A percentile compares a stretch with the other conserved stretches of the same genome.
These are phyloP conservation scores for Pseudogymnoascus sp. DNA, from an alignment of 2,329 filamentous ascomycete species.

Conservation along the genomic window DNA sequence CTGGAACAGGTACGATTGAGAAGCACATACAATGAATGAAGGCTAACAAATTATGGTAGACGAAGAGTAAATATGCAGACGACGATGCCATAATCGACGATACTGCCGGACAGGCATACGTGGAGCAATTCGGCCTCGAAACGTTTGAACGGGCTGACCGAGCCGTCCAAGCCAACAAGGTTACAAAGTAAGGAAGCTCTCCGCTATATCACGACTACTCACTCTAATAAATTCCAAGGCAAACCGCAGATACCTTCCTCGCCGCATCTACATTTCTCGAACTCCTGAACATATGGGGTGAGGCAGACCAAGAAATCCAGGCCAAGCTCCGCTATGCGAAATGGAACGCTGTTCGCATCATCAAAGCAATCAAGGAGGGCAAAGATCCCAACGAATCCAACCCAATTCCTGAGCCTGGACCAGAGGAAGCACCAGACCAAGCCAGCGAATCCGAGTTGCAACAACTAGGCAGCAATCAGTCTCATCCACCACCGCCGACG, in stretches of 20 bases:
- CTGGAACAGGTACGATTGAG: constrained; percentile 59
- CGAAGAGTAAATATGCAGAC: constrained; percentile 63
- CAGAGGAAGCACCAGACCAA: constrained; percentile 38
- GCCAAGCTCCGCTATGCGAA: constrained; percentile 95
- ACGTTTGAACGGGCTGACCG: constrained; percentile 80
- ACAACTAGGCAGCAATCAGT: constrained; percentile 34
- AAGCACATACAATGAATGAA: neutral
- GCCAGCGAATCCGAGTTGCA: constrained; percentile 57
- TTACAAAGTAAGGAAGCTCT: constrained; percentile 62
- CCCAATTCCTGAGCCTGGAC: constrained; percentile 52
- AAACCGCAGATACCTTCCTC: constrained; percentile 90
- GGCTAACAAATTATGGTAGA: constrained; percentile 34
- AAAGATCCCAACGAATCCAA: constrained; percentile 90
- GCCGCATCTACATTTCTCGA: constrained; percentile 91
- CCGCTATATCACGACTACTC: neutral
- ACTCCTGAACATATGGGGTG: constrained; percentile 75
- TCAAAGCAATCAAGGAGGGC: constrained; percentile 83
- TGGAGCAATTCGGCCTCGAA: constrained; percentile 88
- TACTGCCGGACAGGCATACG: constrained; percentile 77
- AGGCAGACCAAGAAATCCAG: constrained; percentile 64
- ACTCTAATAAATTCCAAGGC: constrained; percentile 40
- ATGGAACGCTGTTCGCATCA: constrained; percentile 86
- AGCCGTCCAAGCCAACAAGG: constrained; percentile 73
- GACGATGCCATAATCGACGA: constrained; percentile 86
- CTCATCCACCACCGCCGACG: constrained; percentile 31